These are phyloP conservation scores for Fusarium decemcellulare DNA, from an alignment of 2,329 filamentous ascomycete genomes.

Conservation along the genomic window DNA sequence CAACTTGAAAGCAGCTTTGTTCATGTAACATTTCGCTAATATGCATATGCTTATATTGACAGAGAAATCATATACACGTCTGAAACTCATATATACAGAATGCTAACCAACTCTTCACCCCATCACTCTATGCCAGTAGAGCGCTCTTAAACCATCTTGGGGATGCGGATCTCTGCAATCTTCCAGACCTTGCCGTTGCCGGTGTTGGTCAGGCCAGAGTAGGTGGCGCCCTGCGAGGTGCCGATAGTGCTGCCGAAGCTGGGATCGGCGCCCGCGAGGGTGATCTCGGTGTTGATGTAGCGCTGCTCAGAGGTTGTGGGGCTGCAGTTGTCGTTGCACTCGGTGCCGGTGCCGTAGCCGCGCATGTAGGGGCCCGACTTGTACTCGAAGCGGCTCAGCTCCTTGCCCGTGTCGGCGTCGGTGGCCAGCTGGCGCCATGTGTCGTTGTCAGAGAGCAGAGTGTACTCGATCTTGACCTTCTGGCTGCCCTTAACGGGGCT, in stretches of 20 bases:
- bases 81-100: slow-evolving; percentile 2
- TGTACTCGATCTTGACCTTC: slow-evolving; percentile 41
- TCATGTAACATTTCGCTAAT: too few relatives aligned
- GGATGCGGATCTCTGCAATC: slow-evolving; percentile 36
- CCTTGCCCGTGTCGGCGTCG: slow-evolving; percentile 33
- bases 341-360: slow-evolving; percentile 40
- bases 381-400: slow-evolving; percentile 33
- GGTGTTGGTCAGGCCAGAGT: slow-evolving; percentile 25
- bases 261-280: slow-evolving; percentile 29
- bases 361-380: slow-evolving; percentile 38
- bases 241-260: slow-evolving; percentile 37
- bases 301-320: slow-evolving; percentile 32
- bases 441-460: slow-evolving; percentile 36
- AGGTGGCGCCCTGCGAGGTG: slow-evolving; percentile 32
- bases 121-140: not conserved
- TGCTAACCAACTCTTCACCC: not conserved
- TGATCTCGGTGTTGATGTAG: slow-evolving; percentile 38
- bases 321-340: slow-evolving; percentile 37
- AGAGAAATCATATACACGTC: not conserved
- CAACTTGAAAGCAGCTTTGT: too few relatives aligned
- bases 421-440: slow-evolving; percentile 38
- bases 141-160: slow-evolving; percentile 21
- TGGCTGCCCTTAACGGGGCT: slow-evolving; percentile 31
- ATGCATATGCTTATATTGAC: not conserved
- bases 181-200: slow-evolving; percentile 33